Conservation (phyloP, 768 basidiomycete genomes). For the Leccinum subtestaceum region DNA sequence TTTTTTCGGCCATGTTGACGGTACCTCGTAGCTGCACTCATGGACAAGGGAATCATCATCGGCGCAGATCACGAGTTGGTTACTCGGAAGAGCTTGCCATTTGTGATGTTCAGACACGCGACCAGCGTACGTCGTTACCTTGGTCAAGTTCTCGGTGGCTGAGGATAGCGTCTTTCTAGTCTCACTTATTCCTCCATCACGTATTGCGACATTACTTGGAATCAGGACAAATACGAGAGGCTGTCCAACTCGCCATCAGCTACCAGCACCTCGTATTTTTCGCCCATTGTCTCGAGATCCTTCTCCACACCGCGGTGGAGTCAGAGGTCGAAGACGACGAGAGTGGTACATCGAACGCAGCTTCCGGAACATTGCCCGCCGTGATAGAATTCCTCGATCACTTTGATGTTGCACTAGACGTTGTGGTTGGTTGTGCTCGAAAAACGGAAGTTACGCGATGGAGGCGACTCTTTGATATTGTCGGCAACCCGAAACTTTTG, state of each 20-base stretch:
- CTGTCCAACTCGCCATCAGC: slow-evolving; percentile 80
- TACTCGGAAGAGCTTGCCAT: slow-evolving; percentile 71
- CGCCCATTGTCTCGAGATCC: slow-evolving; percentile 89
- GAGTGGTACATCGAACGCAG: slow-evolving; percentile 14
- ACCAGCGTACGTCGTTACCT: slow-evolving; percentile 64
- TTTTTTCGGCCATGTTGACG: slow-evolving; percentile 1
- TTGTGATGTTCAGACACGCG: slow-evolving; percentile 87
- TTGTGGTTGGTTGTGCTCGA: slow-evolving; percentile 92
- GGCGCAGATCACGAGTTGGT: slow-evolving; percentile 90
- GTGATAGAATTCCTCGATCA: slow-evolving; percentile 92
- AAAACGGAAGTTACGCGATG: slow-evolving; percentile 95
- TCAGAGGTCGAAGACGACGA: slow-evolving; percentile 54
- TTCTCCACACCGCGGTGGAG: slow-evolving; percentile 91
- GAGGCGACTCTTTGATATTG: slow-evolving; percentile 83
- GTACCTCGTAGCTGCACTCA: slow-evolving; percentile 72
- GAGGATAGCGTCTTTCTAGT: slow-evolving; percentile 44
- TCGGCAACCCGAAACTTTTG: slow-evolving; percentile 84
- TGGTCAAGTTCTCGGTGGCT: slow-evolving; percentile 2
- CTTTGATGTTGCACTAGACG: slow-evolving; percentile 87
- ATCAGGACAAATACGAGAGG: slow-evolving; percentile 60
- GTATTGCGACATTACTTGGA: slow-evolving; percentile 82
- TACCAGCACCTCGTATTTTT: slow-evolving; percentile 92
- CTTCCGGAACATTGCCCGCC: slow-evolving; percentile 49
- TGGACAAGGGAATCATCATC: slow-evolving; percentile 99
- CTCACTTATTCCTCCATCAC: slow-evolving; percentile 91